Evolutionary conservation across 75 land plant genomes (phyloP), one percentile per base, ranked within the genome.

Genomic region (Cupressus sempervirens): DNA sequence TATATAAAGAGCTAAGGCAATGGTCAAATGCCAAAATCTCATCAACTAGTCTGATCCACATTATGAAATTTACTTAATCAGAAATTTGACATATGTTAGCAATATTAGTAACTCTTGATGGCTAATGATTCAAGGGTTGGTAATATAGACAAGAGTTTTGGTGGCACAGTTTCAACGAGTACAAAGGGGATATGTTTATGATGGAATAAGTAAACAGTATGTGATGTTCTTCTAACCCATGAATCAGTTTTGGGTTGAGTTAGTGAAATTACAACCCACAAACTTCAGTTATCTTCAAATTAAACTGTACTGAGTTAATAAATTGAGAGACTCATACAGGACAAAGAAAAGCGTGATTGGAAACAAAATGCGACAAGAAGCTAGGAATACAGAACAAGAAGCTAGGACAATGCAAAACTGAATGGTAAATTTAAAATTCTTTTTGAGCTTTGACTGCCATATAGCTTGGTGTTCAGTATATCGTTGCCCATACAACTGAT

Each of bases 381-480:
- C n/a, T n/a, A n/a, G n/a, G n/a, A n/a, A 20, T 5, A 56, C 23
- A 56, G 6, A 56, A 20, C 23, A 56, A 56, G 62, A 56, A 56
- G 62, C 62, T 56, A 56, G 6, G 5, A 20, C 4, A 7, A 56
- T 20, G 62, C 23, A 7, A 56, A 56, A 56, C 62, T 56, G 23
- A 56, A 56, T 56, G 62, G 73, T 12, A 77, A n/a, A n/a, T n/a
- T n/a, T n/a, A n/a, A n/a, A 43, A 23, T 1, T 9, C 23, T 77
- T 38, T 77, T 26, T 89, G 88, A 85, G 76, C 83, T 84, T 89
- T 91, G 0, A 88, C 91, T 83, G 87, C 87, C 84, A 85, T 80
- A 91, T 91, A 86, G 91, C 91, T 87, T 85, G 74, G 83, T 91
- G 86, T 86, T 91, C 92, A 77, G 54, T n/a, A 18, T 83, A 81